Percentiles rank a stretch among this genome's conserved stretches.
These are phyloP conservation scores for Globisporangium perplexum DNA, from an alignment of 352 stramenopile genomes.

Conservation along the genomic window DNA sequence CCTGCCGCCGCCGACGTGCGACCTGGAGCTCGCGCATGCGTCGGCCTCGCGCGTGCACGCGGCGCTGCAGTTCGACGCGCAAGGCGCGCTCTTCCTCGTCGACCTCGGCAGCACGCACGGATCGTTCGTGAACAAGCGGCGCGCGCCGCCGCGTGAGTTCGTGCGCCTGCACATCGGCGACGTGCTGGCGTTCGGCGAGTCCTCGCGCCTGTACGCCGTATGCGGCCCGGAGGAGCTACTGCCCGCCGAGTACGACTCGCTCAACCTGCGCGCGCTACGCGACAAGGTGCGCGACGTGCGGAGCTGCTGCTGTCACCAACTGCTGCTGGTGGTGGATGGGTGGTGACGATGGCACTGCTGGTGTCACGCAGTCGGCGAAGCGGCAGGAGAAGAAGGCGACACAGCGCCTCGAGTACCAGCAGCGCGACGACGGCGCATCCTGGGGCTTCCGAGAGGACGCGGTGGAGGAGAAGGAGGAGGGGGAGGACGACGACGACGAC, in stretches of 20 bases:
- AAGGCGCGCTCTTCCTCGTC: slow-evolving; percentile 61
- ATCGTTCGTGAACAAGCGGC: slow-evolving; percentile 83
- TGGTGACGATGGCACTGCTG: too few relatives aligned
- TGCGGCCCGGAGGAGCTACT: slow-evolving; percentile 60
- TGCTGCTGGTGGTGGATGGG: too few relatives aligned
- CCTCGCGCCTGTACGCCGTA: slow-evolving; percentile 75
- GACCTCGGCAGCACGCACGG: slow-evolving; percentile 81
- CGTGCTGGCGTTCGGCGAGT: slow-evolving; percentile 85
- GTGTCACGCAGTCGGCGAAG: not conserved
- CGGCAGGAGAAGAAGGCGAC: slow-evolving; percentile 15
- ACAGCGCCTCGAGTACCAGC: slow-evolving; percentile 9
- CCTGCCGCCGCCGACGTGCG: slow-evolving; percentile 28
- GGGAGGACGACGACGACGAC: slow-evolving; percentile 30
- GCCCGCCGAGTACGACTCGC: slow-evolving; percentile 73
- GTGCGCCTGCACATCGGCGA: slow-evolving; percentile 73
- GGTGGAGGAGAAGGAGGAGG: slow-evolving; percentile 45
- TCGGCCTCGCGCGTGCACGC: slow-evolving; percentile 78
- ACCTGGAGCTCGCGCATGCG: slow-evolving; percentile 65
- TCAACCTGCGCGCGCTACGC: slow-evolving; percentile 30
- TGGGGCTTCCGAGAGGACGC: slow-evolving; percentile 88
- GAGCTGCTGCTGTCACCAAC: too few relatives aligned
- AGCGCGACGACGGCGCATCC: slow-evolving; percentile 24
- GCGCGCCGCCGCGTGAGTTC: slow-evolving; percentile 36
- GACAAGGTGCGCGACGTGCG: slow-evolving; percentile 22
- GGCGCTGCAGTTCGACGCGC: slow-evolving; percentile 58